phyloP scores from a whole-genome alignment of 768 basidiomycete species.

The Leccinum barrowsii region DNA sequence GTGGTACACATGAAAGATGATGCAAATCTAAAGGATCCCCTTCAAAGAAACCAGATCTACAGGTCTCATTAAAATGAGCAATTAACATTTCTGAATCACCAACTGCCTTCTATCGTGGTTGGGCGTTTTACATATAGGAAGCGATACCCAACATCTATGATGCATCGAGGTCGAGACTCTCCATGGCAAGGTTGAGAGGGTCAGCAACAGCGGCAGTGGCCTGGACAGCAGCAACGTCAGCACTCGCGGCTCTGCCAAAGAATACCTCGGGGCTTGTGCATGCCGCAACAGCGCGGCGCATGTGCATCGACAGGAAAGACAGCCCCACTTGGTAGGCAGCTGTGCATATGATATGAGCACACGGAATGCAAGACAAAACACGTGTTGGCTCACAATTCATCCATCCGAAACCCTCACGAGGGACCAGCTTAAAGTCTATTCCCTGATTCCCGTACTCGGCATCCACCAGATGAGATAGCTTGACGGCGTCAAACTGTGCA shows the following conservation, averaged over 20 bases:
- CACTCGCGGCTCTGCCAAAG: conserved; percentile 53
- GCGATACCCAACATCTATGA: conserved; percentile 16
- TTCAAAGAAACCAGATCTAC: neutral
- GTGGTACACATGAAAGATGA: neutral
- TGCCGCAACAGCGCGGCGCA: conserved; percentile 92
- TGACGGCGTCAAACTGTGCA: conserved; percentile 87
- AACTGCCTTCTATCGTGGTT: conserved; percentile 1
- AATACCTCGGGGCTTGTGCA: conserved; percentile 92
- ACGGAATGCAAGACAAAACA: neutral
- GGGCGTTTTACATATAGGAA: conserved; percentile 6
- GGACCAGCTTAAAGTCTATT: conserved; percentile 96
- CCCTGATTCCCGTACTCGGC: conserved; percentile 98
- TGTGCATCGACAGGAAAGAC: conserved; percentile 87
- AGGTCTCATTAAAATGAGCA: conserved; percentile 5
- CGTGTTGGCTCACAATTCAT: conserved; percentile 71
- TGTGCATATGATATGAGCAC: conserved; percentile 28
- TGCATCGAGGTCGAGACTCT: conserved; percentile 37
- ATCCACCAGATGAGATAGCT: conserved; percentile 91
- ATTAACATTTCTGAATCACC: neutral
- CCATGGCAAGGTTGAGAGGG: conserved; percentile 64
- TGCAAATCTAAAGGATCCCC: conserved; percentile 2
- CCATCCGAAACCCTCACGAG: conserved; percentile 98
- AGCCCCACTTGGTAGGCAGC: conserved; percentile 97
- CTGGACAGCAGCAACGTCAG: conserved; percentile 33
- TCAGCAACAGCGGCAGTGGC: conserved; percentile 42